Conservation (phyloP, 2,329 filamentous ascomycete genomes). For the Talaromyces piceae region DNA sequence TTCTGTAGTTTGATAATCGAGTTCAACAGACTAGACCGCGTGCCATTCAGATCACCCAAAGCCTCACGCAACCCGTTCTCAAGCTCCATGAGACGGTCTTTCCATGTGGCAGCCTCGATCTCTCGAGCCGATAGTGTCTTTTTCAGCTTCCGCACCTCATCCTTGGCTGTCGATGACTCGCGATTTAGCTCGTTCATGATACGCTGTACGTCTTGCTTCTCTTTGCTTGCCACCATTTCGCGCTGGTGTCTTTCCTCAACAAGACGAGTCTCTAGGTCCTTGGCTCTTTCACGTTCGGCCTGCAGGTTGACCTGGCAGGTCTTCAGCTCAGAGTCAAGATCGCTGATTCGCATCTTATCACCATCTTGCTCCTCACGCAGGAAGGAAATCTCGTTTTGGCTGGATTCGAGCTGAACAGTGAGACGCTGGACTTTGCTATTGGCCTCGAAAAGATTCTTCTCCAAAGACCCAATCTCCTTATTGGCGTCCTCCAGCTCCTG, state of each 20-base stretch:
- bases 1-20: conserved; percentile 81
- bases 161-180: conserved; percentile 72
- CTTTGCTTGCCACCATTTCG: conserved; percentile 75
- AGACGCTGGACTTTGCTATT: conserved; percentile 83
- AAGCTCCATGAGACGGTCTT: conserved; percentile 80
- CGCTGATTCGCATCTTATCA: conserved; percentile 96
- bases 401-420: conserved; percentile 84
- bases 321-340: conserved; percentile 76
- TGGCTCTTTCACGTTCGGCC: conserved; percentile 71
- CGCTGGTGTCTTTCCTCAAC: conserved; percentile 75
- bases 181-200: conserved; percentile 87
- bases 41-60: conserved; percentile 80
- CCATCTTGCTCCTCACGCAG: conserved; percentile 91
- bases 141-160: conserved; percentile 73
- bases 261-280: conserved; percentile 67
- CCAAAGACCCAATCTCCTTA: conserved; percentile 76
- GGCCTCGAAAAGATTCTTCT: conserved; percentile 73
- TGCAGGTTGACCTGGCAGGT: conserved; percentile 71
- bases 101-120: conserved; percentile 84
- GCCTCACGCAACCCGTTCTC: conserved; percentile 83
- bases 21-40: conserved; percentile 74
- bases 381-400: conserved; percentile 89
- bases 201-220: conserved; percentile 92
- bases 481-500: conserved; percentile 76
- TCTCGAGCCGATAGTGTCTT: conserved; percentile 78